Evolutionary conservation across 2,329 filamentous ascomycete species (phyloP).

Genomic region (Fusarium buharicum): DNA sequence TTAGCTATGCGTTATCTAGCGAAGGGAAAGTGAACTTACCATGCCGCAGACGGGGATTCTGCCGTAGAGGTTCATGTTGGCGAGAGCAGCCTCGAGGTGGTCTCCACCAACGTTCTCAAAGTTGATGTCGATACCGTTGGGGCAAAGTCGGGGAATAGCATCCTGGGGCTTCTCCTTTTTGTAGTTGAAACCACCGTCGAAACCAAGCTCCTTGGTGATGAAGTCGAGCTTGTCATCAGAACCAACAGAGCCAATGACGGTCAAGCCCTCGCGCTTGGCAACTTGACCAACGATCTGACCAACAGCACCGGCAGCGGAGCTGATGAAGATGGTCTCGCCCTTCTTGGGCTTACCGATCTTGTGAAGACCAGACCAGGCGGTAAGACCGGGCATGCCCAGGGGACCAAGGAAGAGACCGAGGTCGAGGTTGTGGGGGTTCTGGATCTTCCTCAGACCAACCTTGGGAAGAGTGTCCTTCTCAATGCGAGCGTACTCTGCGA

Average conservation of each 20-base stretch:
- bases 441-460: slow-evolving; percentile 59
- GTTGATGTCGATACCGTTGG: slow-evolving; percentile 78
- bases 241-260: slow-evolving; percentile 82
- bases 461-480: slow-evolving; percentile 47
- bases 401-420: slow-evolving; percentile 76
- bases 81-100: slow-evolving; percentile 60
- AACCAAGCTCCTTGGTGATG: slow-evolving; percentile 61
- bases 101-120: slow-evolving; percentile 66
- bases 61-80: slow-evolving; percentile 67
- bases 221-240: slow-evolving; percentile 83
- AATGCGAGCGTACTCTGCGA: slow-evolving; percentile 76
- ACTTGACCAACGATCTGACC: slow-evolving; percentile 86
- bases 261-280: slow-evolving; percentile 82
- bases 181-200: slow-evolving; percentile 81
- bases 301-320: slow-evolving; percentile 81
- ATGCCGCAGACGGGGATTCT: slow-evolving; percentile 74
- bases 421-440: slow-evolving; percentile 76
- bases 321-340: slow-evolving; percentile 83
- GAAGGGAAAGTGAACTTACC: slow-evolving; percentile 50
- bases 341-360: slow-evolving; percentile 71
- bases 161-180: slow-evolving; percentile 79
- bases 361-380: slow-evolving; percentile 75
- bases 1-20: not conserved
- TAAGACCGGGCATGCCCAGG: slow-evolving; percentile 70
- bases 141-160: slow-evolving; percentile 76